Evolutionary conservation across 345 rosid genomes (phyloP).

Genomic region (Gossypium longicalyx): DNA sequence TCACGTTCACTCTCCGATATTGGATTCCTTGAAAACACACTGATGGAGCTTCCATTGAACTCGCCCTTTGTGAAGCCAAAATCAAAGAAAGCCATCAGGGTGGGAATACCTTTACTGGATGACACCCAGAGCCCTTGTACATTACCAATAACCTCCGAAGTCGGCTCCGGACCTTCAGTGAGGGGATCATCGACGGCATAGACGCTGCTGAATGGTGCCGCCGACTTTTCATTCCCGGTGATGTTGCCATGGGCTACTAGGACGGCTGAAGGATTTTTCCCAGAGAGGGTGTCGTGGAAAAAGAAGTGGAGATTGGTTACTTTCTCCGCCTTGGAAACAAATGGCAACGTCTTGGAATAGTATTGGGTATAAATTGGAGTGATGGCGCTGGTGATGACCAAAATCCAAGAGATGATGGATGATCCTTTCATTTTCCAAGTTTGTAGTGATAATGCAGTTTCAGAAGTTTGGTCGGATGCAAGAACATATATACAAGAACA

Average conservation of each 20-base stretch:
- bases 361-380: background rate
- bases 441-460: too few relatives aligned
- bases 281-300: background rate
- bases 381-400: slow-evolving; percentile 6
- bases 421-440: background rate
- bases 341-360: slow-evolving; percentile 12
- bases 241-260: background rate
- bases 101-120: background rate
- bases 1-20: background rate
- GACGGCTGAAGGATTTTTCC: background rate
- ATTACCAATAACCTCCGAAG: slow-evolving; percentile 22
- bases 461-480: too few relatives aligned
- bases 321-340: slow-evolving; percentile 11
- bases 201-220: slow-evolving; percentile 5
- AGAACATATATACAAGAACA: too few relatives aligned
- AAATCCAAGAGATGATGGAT: background rate
- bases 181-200: slow-evolving; percentile 26
- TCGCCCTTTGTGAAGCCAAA: background rate
- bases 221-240: background rate
- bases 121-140: slow-evolving; percentile 28
- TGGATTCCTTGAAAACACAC: background rate
- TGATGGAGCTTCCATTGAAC: background rate
- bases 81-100: slow-evolving; percentile 16
- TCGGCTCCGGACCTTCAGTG: slow-evolving; percentile 22
- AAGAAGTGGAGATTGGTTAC: slow-evolving; percentile 24